Percentiles rank a stretch among this genome's conserved stretches.
Conservation (phyloP, 768 basidiomycete species). For the Termitomyces sp. region DNA sequence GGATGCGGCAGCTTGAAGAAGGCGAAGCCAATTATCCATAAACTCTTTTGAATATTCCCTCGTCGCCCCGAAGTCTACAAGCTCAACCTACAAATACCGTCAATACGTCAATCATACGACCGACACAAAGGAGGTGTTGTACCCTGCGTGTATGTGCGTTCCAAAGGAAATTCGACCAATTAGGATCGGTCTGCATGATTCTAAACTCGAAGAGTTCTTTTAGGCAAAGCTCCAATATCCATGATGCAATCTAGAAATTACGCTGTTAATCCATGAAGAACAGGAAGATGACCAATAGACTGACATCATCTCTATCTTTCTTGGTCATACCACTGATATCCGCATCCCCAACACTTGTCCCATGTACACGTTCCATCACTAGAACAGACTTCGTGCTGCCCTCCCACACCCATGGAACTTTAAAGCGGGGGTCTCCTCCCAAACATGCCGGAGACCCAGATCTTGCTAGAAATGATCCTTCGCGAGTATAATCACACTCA, state of each 20-base stretch:
- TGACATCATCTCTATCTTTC: constrained; percentile 67
- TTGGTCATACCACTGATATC: constrained; percentile 50
- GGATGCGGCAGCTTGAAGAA: constrained; percentile 75
- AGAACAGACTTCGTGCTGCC: constrained; percentile 78
- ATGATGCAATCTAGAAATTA: constrained; percentile 64
- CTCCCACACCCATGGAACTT: constrained; percentile 82
- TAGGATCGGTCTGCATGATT: constrained; percentile 97
- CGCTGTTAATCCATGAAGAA: not conserved
- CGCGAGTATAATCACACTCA: constrained; percentile 86
- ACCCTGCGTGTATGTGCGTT: constrained; percentile 62
- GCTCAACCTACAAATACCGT: constrained; percentile 47
- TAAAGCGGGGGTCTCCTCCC: constrained; percentile 62
- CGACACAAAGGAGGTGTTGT: not conserved
- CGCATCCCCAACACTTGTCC: constrained; percentile 72
- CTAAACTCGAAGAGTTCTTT: constrained; percentile 88
- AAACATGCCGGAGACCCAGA: constrained; percentile 51
- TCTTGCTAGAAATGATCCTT: constrained; percentile 61
- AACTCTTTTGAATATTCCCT: constrained; percentile 80
- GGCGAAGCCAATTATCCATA: constrained; percentile 79
- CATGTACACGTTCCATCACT: constrained; percentile 83
- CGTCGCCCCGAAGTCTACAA: constrained; percentile 97
- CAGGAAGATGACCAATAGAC: constrained; percentile 4
- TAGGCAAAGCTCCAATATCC: constrained; percentile 81
- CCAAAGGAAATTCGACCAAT: constrained; percentile 98
- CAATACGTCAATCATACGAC: not conserved